Percentiles rank a stretch among this genome's conserved stretches.
phyloP scores from a whole-genome alignment of 495 filamentous ascomycete species.

The Aspergillus sparsus region DNA sequence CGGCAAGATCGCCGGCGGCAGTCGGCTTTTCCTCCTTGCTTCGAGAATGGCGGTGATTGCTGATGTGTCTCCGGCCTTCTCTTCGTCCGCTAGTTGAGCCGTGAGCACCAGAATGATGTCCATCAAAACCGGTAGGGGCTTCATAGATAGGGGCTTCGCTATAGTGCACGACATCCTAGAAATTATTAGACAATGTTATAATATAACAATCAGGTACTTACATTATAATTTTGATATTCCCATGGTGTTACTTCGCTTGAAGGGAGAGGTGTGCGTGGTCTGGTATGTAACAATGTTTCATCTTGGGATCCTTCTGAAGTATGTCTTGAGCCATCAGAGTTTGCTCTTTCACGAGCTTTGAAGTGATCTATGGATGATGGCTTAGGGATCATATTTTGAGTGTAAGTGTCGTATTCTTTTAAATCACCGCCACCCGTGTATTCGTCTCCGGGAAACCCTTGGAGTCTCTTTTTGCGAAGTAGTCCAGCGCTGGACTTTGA shows the following conservation, averaged over 20 bases:
- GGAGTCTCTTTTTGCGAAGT: constrained; percentile 67
- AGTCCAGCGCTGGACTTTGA: constrained; percentile 77
- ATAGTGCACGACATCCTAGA: constrained; percentile 74
- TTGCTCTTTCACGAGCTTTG: constrained; percentile 67
- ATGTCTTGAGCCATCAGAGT: constrained; percentile 64
- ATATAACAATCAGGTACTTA: constrained; percentile 40
- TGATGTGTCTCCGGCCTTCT: constrained; percentile 62
- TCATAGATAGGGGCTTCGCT: constrained; percentile 81
- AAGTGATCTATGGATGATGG: constrained; percentile 58
- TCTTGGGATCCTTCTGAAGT: constrained; percentile 46
- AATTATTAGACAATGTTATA: background rate
- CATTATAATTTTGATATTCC: constrained; percentile 86
- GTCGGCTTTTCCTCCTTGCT: constrained; percentile 72
- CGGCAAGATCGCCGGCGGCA: constrained; percentile 46
- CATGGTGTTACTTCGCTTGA: constrained; percentile 95
- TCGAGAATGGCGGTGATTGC: constrained; percentile 69
- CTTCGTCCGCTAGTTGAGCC: constrained; percentile 39
- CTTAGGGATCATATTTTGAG: constrained; percentile 50
- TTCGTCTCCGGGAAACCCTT: constrained; percentile 88
- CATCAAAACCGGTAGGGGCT: constrained; percentile 68
- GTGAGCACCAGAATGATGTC: constrained; percentile 58
- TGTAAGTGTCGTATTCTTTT: constrained; percentile 68
- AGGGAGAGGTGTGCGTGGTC: constrained; percentile 80
- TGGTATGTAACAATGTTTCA: constrained; percentile 68
- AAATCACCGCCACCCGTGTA: constrained; percentile 60